Evolutionary conservation across 495 filamentous ascomycete genomes (phyloP), one percentile per base, ranked within the genome.

Genomic region (Penicillium maclennaniae): DNA sequence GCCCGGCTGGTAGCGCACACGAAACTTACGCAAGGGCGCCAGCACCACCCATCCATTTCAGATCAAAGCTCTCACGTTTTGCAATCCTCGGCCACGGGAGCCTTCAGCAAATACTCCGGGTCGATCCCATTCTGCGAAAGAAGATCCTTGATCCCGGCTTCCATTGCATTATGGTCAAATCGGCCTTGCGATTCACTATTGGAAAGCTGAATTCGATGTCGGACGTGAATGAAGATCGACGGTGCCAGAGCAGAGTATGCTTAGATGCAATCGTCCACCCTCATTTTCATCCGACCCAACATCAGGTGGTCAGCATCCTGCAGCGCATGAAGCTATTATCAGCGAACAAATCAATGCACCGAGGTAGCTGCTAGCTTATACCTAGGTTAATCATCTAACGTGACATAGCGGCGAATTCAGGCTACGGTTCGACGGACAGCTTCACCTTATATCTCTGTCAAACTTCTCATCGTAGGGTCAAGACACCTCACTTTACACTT

Each of bases 1-100:
- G 69, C 40, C 38, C 69, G 69, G 48, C 69, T 73, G 49, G 68
- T 75, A 6, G 73, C 73, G 53, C 76, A 82, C 26, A 81, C 70
- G 45, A 80, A 81, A 21, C 79, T 83, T 83, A 23, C 23, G 23
- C 23, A 5, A 23, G 23, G 5, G 5, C 5, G 26, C 37, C 26
- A 10, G 15, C 1, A 28, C 51, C 39, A 57, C 36, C 38, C 17
- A 48, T 21, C 49, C 46, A n/a, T 40, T 25, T 39, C 16, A 17
- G 25, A 23, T 39, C 6, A 20, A 37, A 25, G 12, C 7, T 21
- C 45, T 54, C 39, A 59, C 51, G 28, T 45, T 37, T 21, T 52
- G 36, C 47, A 51, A 5, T 23, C 23, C 23, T 43, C 49, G 38
- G 6, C 45, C 31, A 7, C 38, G 2, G 23, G 5, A 23, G 23